phyloP scores from a whole-genome alignment of 805 yeast species.

The Barnettozyma populi region DNA sequence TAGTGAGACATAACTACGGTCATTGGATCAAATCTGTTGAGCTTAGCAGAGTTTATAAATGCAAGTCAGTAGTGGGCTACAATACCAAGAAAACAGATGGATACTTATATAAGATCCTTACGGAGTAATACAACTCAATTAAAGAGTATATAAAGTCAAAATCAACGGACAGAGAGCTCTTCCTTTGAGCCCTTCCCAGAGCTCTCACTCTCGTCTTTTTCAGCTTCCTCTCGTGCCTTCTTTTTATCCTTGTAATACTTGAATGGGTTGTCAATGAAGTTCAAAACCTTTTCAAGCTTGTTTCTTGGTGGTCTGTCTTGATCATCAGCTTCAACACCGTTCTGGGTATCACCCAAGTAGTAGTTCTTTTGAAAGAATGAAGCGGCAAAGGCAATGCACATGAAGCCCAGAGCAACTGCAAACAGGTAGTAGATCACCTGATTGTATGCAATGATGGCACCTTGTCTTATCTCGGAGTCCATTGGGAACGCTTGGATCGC shows the following conservation, averaged over 20 bases:
- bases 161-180: no score
- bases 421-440: slow-evolving; percentile 27
- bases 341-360: slow-evolving; percentile 33
- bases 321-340: slow-evolving; percentile 28
- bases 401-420: slow-evolving; percentile 27
- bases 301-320: slow-evolving; percentile 3
- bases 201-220: neutral
- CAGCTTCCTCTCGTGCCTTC: neutral
- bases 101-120: no score
- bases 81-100: no score
- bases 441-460: slow-evolving; percentile 30
- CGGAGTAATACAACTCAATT: no score
- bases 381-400: slow-evolving; percentile 26
- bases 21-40: no score
- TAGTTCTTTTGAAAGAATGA: slow-evolving; percentile 31
- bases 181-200: neutral
- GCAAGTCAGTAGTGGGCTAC: no score
- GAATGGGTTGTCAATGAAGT: slow-evolving; percentile 5
- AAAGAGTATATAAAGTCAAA: no score
- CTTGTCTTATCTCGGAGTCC: slow-evolving; percentile 23
- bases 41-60: no score
- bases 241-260: slow-evolving; percentile 1
- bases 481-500: slow-evolving; percentile 22
- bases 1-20: no score
- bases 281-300: slow-evolving; percentile 1